Evolutionary conservation across 805 yeast species (phyloP).

Genomic region (Candida oleophila): DNA sequence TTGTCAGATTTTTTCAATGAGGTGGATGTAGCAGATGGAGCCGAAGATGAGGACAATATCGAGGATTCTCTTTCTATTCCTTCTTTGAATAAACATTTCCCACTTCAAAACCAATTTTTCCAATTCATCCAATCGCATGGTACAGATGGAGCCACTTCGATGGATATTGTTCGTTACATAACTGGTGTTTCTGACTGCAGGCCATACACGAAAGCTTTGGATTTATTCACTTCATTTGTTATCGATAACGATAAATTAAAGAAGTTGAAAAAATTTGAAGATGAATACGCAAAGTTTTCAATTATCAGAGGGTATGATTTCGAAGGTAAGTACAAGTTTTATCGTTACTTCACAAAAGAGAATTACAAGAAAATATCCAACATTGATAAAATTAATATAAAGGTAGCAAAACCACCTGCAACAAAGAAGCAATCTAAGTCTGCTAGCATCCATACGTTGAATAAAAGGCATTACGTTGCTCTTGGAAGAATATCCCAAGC

Average conservation of each 20-base stretch:
- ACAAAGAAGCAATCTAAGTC: constrained; percentile 2
- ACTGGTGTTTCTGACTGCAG: constrained; percentile 57
- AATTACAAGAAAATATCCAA: constrained; percentile 8
- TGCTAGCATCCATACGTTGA: constrained; percentile 13
- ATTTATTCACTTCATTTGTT: constrained; percentile 42
- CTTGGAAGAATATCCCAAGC: constrained; percentile 27
- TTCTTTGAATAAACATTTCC: constrained; percentile 53
- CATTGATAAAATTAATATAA: neutral
- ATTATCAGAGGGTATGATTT: constrained; percentile 67
- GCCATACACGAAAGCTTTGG: constrained; percentile 52
- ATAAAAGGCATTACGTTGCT: constrained; percentile 15
- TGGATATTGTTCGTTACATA: constrained; percentile 48
- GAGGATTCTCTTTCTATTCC: constrained; percentile 18
- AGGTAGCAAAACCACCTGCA: constrained; percentile 4
- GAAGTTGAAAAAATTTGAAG: constrained; percentile 24
- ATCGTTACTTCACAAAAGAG: constrained; percentile 46
- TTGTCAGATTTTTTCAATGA: constrained; percentile 24
- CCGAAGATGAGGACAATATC: constrained; percentile 14
- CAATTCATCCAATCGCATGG: constrained; percentile 44
- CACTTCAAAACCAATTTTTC: constrained; percentile 63
- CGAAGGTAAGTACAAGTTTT: constrained; percentile 72
- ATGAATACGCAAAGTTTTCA: constrained; percentile 23
- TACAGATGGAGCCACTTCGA: constrained; percentile 55
- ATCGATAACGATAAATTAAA: constrained; percentile 27
- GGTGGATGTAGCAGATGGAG: constrained; percentile 20